phyloP scores from a whole-genome alignment of 2,329 filamentous ascomycete species.

The Ophiostoma tasmaniense region DNA sequence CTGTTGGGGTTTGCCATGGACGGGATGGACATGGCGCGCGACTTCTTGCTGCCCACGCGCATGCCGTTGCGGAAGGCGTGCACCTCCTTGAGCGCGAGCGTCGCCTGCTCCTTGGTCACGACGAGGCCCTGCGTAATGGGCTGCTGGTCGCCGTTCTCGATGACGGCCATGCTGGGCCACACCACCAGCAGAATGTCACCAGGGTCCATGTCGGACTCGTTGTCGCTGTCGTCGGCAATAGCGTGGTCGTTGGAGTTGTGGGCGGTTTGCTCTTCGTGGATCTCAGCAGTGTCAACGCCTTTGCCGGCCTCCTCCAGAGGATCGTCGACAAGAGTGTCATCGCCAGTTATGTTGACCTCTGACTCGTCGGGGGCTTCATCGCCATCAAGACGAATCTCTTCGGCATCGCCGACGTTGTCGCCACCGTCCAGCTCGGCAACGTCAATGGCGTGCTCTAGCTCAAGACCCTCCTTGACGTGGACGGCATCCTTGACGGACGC shows the following conservation, averaged over 20 bases:
- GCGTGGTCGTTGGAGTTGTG: conserved; percentile 9
- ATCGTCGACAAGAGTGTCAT: not conserved
- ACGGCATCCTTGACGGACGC: not conserved
- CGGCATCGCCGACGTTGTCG: not conserved
- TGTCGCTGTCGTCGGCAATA: conserved; percentile 7
- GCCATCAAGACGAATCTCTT: conserved; percentile 3
- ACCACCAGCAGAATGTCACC: conserved; percentile 29
- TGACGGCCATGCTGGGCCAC: conserved; percentile 30
- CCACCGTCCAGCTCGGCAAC: not conserved
- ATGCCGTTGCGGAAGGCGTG: conserved; percentile 6
- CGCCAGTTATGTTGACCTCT: not conserved
- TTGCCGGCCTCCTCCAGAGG: not conserved
- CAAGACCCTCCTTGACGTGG: not conserved
- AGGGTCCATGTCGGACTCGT: conserved; percentile 24
- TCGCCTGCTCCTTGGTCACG: conserved; percentile 29
- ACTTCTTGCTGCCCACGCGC: conserved; percentile 12
- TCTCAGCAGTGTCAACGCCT: not conserved
- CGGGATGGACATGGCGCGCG: conserved; percentile 20
- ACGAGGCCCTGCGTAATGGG: conserved; percentile 30
- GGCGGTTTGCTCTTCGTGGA: not conserved
- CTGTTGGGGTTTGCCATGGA: not conserved
- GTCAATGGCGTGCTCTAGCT: not conserved
- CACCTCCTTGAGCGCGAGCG: conserved; percentile 15
- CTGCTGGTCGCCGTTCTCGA: conserved; percentile 29
- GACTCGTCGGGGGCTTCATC: not conserved